phyloP scores from a whole-genome alignment of 805 yeast genomes.

The Starmerella apis region DNA sequence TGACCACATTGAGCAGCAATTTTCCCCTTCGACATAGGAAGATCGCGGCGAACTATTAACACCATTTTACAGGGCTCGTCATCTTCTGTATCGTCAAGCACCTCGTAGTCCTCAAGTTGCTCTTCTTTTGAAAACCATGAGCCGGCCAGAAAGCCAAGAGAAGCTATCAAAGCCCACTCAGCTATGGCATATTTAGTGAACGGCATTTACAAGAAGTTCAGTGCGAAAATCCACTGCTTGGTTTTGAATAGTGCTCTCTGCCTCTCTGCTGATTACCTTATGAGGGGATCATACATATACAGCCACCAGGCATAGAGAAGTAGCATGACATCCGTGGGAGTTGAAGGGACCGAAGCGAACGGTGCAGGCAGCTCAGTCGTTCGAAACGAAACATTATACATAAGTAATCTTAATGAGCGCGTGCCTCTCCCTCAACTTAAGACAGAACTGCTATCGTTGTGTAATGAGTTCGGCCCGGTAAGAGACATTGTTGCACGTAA shows the following conservation, averaged over 20 bases:
- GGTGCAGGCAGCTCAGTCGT: not conserved
- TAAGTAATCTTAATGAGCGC: slow-evolving; percentile 64
- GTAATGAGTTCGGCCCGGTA: slow-evolving; percentile 41
- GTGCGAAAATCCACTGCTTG: not conserved
- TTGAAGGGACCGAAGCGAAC: not conserved
- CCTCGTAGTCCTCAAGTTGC: slow-evolving; percentile 17
- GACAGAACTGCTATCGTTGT: slow-evolving; percentile 35
- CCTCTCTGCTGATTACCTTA: slow-evolving; percentile 2
- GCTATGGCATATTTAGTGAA: not conserved
- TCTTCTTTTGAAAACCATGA: slow-evolving; percentile 2
- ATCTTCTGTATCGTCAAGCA: slow-evolving; percentile 8
- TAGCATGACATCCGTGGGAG: too few relatives aligned
- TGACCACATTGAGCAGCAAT: slow-evolving; percentile 97
- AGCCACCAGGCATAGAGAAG: not conserved
- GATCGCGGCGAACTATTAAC: slow-evolving; percentile 73
- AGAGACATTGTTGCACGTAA: slow-evolving; percentile 46
- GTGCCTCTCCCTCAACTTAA: slow-evolving; percentile 45
- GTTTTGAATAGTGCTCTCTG: not conserved
- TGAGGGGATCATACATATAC: not conserved
- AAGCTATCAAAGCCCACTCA: not conserved
- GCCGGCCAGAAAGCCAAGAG: slow-evolving; percentile 7
- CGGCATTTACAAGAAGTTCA: too few relatives aligned
- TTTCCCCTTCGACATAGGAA: slow-evolving; percentile 89
- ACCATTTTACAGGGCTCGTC: slow-evolving; percentile 46
- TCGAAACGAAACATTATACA: slow-evolving; percentile 36